Percentiles rank a stretch among this genome's conserved stretches.
phyloP scores from a whole-genome alignment of 495 filamentous ascomycete species.

The Hypoxylon lenormandii region DNA sequence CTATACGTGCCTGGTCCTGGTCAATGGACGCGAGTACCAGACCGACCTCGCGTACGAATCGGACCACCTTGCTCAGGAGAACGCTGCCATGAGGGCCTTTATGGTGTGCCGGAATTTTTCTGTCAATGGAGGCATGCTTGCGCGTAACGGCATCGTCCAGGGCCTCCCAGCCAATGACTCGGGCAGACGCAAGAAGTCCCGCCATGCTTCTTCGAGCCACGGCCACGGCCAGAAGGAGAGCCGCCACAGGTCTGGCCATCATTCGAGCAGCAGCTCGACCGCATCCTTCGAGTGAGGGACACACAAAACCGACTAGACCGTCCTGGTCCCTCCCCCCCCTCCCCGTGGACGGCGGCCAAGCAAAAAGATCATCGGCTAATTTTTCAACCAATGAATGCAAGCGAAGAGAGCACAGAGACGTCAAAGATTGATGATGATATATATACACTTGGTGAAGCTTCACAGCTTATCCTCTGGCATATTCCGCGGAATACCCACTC shows the following conservation, averaged over 20 bases:
- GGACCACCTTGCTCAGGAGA: conserved; percentile 86
- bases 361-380: conserved; percentile 39
- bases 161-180: conserved; percentile 77
- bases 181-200: conserved; percentile 63
- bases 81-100: conserved; percentile 95
- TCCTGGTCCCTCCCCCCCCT: too few relatives aligned
- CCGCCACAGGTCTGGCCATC: conserved; percentile 60
- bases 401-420: conserved; percentile 39
- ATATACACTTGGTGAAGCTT: conserved; percentile 66
- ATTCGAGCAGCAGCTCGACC: conserved; percentile 71
- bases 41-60: conserved; percentile 86
- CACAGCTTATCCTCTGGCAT: conserved; percentile 57
- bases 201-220: conserved; percentile 58
- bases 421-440: conserved; percentile 51
- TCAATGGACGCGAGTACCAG: conserved; percentile 97
- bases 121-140: conserved; percentile 93
- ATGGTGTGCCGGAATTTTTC: conserved; percentile 99
- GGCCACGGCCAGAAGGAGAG: conserved; percentile 54
- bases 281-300: conserved; percentile 64
- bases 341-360: conserved; percentile 24
- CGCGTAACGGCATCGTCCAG: conserved; percentile 84
- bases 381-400: conserved; percentile 48
- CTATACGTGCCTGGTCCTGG: conserved; percentile 89
- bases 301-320: conserved; percentile 19
- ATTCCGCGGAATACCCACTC: conserved; percentile 52